phyloP scores from a whole-genome alignment of 495 filamentous ascomycete species.

The Penicillium mononematosum region DNA sequence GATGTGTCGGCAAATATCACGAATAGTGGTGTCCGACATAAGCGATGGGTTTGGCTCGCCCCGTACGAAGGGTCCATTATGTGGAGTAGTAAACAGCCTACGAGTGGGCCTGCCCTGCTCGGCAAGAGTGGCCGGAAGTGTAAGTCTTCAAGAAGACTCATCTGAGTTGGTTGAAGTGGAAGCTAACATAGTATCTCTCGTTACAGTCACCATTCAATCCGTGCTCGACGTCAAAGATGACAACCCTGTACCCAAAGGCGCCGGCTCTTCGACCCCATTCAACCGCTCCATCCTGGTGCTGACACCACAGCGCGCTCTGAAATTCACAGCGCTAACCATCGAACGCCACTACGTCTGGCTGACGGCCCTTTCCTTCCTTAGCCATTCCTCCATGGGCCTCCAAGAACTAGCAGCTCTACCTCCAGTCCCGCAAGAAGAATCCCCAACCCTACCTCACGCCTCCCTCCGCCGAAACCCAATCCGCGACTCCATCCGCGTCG shows the following conservation, averaged over 20 bases:
- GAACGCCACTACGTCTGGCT: slow-evolving; percentile 97
- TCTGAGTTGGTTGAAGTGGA: background rate
- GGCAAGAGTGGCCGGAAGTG: slow-evolving; percentile 95
- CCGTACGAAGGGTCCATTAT: slow-evolving; percentile 94
- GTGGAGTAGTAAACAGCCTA: slow-evolving; percentile 98
- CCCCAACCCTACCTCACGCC: slow-evolving; percentile 37
- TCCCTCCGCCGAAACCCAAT: slow-evolving; percentile 63
- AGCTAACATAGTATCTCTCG: slow-evolving; percentile 15
- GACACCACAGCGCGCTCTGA: slow-evolving; percentile 89
- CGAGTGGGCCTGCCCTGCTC: slow-evolving; percentile 79
- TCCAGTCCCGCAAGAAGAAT: slow-evolving; percentile 51
- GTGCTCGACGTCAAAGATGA: slow-evolving; percentile 96
- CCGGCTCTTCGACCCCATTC: slow-evolving; percentile 58
- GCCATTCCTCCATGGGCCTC: slow-evolving; percentile 74
- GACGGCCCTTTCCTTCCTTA: slow-evolving; percentile 88
- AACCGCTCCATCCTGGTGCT: slow-evolving; percentile 94
- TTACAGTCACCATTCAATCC: slow-evolving; percentile 85
- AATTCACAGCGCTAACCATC: slow-evolving; percentile 80
- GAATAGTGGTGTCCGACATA: slow-evolving; percentile 69
- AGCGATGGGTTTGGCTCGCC: slow-evolving; percentile 97
- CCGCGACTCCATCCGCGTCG: slow-evolving; percentile 86
- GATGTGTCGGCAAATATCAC: slow-evolving; percentile 56
- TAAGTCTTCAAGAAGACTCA: slow-evolving; percentile 51
- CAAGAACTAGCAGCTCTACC: slow-evolving; percentile 61
- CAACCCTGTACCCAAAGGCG: slow-evolving; percentile 77